A percentile compares a stretch with the other conserved stretches of the same genome.
phyloP scores from a whole-genome alignment of 2,329 filamentous ascomycete species.

The Fusarium pseudonygamai region DNA sequence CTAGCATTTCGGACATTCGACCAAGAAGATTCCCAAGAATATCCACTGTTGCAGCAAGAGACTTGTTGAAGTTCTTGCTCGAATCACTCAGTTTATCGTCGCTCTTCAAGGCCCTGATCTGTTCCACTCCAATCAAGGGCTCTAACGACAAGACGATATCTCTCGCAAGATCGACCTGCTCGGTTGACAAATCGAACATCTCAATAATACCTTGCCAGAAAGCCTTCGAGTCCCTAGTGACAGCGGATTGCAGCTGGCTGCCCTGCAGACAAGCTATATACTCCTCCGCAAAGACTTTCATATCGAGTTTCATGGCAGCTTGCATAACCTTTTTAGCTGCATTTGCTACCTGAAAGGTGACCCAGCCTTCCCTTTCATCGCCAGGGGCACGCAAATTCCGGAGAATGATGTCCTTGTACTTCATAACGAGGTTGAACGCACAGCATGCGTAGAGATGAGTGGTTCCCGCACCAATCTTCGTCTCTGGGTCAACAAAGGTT shows the following conservation, averaged over 20 bases:
- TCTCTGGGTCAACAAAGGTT: slow-evolving; percentile 61
- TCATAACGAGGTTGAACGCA: slow-evolving; percentile 71
- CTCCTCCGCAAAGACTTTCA: slow-evolving; percentile 55
- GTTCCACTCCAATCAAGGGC: slow-evolving; percentile 78
- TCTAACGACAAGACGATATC: slow-evolving; percentile 76
- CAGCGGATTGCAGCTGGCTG: slow-evolving; percentile 70
- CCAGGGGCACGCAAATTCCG: slow-evolving; percentile 45
- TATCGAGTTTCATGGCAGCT: slow-evolving; percentile 61
- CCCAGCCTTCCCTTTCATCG: slow-evolving; percentile 48
- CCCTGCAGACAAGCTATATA: slow-evolving; percentile 68
- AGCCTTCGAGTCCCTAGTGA: slow-evolving; percentile 70
- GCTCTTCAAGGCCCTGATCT: slow-evolving; percentile 67
- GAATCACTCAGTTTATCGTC: slow-evolving; percentile 51
- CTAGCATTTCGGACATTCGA: slow-evolving; percentile 77
- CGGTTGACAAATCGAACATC: slow-evolving; percentile 81
- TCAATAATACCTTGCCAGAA: slow-evolving; percentile 59
- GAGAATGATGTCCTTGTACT: slow-evolving; percentile 69
- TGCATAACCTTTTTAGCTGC: slow-evolving; percentile 60
- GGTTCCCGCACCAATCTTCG: slow-evolving; percentile 58
- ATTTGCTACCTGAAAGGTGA: slow-evolving; percentile 53
- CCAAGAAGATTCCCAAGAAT: slow-evolving; percentile 80
- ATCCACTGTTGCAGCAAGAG: slow-evolving; percentile 65
- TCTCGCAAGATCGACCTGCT: slow-evolving; percentile 77
- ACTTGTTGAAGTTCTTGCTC: slow-evolving; percentile 77
- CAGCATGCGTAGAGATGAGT: slow-evolving; percentile 71